Evolutionary conservation across 225 moss, liverwort and hornwort genomes (phyloP), one percentile per base, ranked within the genome.

Genomic region (Bryoerythrophyllum caledonicum): DNA sequence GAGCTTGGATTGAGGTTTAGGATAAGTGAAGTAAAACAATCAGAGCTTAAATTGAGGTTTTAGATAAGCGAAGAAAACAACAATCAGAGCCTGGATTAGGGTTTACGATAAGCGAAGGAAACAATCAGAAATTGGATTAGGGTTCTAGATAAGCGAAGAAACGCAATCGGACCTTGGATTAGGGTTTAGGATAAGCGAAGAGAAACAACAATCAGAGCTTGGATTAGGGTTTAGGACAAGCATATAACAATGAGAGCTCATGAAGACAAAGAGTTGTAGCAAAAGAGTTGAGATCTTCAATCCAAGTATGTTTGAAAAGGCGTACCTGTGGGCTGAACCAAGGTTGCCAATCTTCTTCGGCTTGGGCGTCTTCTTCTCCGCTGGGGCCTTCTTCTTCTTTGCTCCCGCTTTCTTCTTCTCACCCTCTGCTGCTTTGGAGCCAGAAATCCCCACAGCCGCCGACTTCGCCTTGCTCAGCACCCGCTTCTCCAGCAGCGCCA

Each of bases 401-500:
- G 44, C 72, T 70, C 56, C 80, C 8, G 62, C 7, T 32, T 71
- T 78, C 64, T 58, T 82, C 32, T 78, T 83, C 38, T 55, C 81
- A 9, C 55, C 65, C 11, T 56, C 77, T n/a, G 23, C 14, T n/a
- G n/a, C 72, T 58, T 59, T 83, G 15, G n/a, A 17, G 46, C 40
- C 11, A 62, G 67, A 54, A 27, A 27, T 37, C 46, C 72, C 52
- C 35, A 32, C 32, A 32, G 32, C 40, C 43, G 63, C 79, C 4
- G 81, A 66, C 73, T 59, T 93, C 27, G 86, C 86, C 84, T 80
- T 96, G 26, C 69, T 75, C 38, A 89, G 84, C 68, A 96, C 71
- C 35, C 96, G 82, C 68, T 82, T 90, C 68, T 92, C 96, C 73
- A 92, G 76, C 54, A 83, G 48, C 41, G 67, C 81, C 23, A 96